Conservation (phyloP, 257 asterid species). For the Salvia miltiorrhiza region DNA sequence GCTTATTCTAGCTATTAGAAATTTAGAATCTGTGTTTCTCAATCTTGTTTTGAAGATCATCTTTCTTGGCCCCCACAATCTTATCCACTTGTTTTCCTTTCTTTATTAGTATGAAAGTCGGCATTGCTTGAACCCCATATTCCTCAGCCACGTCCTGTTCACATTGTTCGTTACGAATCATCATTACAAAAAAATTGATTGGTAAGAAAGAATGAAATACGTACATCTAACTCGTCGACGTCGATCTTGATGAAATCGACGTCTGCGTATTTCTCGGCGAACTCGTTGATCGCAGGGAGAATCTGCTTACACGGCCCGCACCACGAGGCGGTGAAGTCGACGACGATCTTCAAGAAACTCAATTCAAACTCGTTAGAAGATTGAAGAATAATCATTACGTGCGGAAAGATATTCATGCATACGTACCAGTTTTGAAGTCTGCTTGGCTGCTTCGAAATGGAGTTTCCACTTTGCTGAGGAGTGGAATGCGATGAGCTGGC, state of each 20-base stretch:
- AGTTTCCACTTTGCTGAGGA: conserved; percentile 51
- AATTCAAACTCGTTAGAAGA: neutral
- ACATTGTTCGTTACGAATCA: neutral
- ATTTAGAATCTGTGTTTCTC: conserved; percentile 45
- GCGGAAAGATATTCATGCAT: neutral
- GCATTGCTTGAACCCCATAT: conserved; percentile 61
- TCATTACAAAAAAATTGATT: neutral
- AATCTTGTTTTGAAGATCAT: conserved; percentile 42
- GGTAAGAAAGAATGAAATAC: conserved; percentile 2
- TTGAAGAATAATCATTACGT: neutral
- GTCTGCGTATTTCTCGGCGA: conserved; percentile 49
- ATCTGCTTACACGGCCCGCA: conserved; percentile 63
- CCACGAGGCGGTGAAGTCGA: conserved; percentile 76
- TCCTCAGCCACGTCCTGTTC: conserved; percentile 64
- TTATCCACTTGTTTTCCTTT: conserved; percentile 62
- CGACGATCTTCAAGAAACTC: conserved; percentile 42
- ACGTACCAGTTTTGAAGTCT: conserved; percentile 58
- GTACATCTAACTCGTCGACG: conserved; percentile 58
- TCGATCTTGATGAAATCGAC: conserved; percentile 75
- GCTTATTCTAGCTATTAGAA: neutral
- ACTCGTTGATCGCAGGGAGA: conserved; percentile 46
- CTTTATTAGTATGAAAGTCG: conserved; percentile 60
- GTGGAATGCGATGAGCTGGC: conserved; percentile 47
- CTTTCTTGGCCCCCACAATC: conserved; percentile 45
- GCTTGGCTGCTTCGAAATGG: conserved; percentile 52